Percentiles rank a stretch among this genome's conserved stretches.
Conservation (phyloP, 305 asterid species). For the Plantago lanceolata region DNA sequence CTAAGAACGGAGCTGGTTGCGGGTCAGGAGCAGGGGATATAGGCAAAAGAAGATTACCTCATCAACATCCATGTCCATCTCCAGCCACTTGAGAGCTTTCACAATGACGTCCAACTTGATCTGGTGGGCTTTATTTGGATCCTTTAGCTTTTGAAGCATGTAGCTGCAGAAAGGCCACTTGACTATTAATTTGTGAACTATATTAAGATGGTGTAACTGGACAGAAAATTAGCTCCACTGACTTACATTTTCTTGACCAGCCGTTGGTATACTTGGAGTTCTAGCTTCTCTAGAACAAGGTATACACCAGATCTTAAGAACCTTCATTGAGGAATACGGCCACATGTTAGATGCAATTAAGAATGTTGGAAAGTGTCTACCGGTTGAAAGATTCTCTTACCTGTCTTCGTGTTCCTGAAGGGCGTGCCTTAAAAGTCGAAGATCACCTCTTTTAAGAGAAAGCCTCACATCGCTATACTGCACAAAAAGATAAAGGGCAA, state of each 20-base stretch:
- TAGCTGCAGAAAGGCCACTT: slow-evolving; percentile 39
- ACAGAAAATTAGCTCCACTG: slow-evolving; percentile 2
- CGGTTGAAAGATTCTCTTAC: slow-evolving; percentile 34
- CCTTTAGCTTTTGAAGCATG: slow-evolving; percentile 77
- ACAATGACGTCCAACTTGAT: slow-evolving; percentile 81
- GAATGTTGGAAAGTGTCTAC: slow-evolving; percentile 9
- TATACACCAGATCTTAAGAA: slow-evolving; percentile 92
- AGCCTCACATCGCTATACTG: slow-evolving; percentile 78
- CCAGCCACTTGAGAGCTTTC: slow-evolving; percentile 86
- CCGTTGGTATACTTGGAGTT: slow-evolving; percentile 93
- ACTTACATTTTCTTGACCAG: slow-evolving; percentile 87
- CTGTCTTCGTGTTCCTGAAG: slow-evolving; percentile 87
- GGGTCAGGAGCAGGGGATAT: neutral
- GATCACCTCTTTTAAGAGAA: slow-evolving; percentile 91
- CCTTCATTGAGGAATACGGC: slow-evolving; percentile 36
- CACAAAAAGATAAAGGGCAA: slow-evolving; percentile 11
- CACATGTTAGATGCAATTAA: neutral
- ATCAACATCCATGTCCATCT: slow-evolving; percentile 81
- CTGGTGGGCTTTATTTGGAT: slow-evolving; percentile 85
- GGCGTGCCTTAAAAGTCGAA: slow-evolving; percentile 78
- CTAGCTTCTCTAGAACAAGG: slow-evolving; percentile 90
- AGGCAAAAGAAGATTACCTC: slow-evolving; percentile 46
- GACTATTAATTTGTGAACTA: slow-evolving; percentile 4
- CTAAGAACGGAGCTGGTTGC: neutral
- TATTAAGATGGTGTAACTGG: slow-evolving; percentile 1